Conservation (phyloP, 305 asterid genomes). For the Rubia tinctorum region DNA sequence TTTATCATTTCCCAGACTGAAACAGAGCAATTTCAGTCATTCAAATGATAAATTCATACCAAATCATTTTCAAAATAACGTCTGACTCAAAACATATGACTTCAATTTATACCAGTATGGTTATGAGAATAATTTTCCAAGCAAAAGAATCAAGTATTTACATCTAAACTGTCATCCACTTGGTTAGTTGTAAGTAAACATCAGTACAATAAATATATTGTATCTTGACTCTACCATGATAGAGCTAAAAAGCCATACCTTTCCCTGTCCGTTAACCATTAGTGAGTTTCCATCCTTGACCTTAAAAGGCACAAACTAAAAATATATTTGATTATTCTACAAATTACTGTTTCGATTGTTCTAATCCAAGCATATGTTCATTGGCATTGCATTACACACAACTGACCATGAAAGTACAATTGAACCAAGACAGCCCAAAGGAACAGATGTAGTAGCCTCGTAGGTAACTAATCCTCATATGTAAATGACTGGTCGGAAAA, state of each 20-base stretch:
- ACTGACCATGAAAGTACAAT: neutral
- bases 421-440: slow-evolving; percentile 3
- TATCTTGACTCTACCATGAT: neutral
- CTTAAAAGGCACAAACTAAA: neutral
- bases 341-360: neutral
- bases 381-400: neutral
- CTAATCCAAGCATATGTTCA: neutral
- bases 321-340: too few species aligned
- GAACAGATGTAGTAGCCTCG: neutral
- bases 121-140: neutral
- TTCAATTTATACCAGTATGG: neutral
- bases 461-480: neutral
- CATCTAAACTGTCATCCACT: too few species aligned
- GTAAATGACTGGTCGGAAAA: neutral
- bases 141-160: neutral
- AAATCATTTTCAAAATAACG: neutral
- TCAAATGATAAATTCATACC: neutral
- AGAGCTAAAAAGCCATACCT: neutral
- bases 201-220: neutral
- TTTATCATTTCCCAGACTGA: neutral
- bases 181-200: neutral
- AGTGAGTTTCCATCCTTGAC: neutral
- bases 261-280: neutral
- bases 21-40: neutral
- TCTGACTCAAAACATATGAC: neutral